A percentile compares a stretch with the other conserved stretches of the same genome.
phyloP scores from a whole-genome alignment of 2,329 filamentous ascomycete species.

The Phoma sp. region DNA sequence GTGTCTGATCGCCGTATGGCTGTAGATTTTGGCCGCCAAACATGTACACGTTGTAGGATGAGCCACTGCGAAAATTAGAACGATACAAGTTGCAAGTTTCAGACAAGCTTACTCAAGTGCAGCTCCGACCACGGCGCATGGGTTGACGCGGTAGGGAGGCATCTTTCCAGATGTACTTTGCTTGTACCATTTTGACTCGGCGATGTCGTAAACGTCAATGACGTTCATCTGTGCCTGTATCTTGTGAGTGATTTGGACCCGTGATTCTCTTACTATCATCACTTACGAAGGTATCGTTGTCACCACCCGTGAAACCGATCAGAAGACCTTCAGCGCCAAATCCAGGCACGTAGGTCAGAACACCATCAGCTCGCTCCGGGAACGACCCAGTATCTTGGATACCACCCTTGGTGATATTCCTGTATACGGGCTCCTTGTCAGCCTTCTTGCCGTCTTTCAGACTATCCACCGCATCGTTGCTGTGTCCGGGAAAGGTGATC shows the following conservation, averaged over 20 bases:
- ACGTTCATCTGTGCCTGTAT: constrained; percentile 68
- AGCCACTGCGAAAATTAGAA: constrained; percentile 55
- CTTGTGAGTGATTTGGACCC: constrained; percentile 11
- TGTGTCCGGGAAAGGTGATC: constrained; percentile 74
- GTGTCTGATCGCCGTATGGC: constrained; percentile 62
- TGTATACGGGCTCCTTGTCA: constrained; percentile 66
- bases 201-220: constrained; percentile 82
- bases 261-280: neutral
- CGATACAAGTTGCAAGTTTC: neutral
- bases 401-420: constrained; percentile 76
- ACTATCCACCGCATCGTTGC: constrained; percentile 66
- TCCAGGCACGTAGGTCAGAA: constrained; percentile 76
- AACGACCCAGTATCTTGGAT: constrained; percentile 71
- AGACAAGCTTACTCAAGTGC: constrained; percentile 62
- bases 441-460: constrained; percentile 63
- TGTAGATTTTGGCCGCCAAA: constrained; percentile 77
- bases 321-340: constrained; percentile 78
- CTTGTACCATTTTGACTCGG: constrained; percentile 72
- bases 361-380: constrained; percentile 74
- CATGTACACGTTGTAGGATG: constrained; percentile 78
- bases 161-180: constrained; percentile 68
- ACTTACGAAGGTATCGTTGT: constrained; percentile 68
- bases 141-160: constrained; percentile 67
- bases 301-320: constrained; percentile 77
- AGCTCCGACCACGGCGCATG: constrained; percentile 74